Base-by-base conservation (phyloP, 2,329 filamentous ascomycete genomes). In the Verticillium longisporum region DNA sequence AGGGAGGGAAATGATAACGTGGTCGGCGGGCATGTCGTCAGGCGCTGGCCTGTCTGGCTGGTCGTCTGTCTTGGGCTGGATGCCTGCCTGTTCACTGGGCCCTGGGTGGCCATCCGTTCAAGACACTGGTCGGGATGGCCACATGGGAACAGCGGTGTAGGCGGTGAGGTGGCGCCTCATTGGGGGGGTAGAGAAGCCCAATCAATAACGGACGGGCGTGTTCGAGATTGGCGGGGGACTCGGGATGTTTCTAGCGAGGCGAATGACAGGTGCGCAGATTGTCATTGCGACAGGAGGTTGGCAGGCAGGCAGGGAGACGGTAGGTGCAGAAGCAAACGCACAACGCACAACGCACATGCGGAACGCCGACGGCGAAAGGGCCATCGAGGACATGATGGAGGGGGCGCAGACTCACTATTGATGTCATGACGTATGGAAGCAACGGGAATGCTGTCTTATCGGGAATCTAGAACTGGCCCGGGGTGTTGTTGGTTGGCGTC, bases 361-460 rank as follows among this genome's bases (percentile, higher is more conserved):
- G 56, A 54, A 57, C 32, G 38, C 55, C 34, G 56, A 33, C 32
- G 34, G 32, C 50, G 60, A 34, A 36, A 37, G n/a, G 53, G n/a
- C 41, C 18, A 56, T 36, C 33, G 57, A 38, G 57, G 38, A 31
- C 26, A 60, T 61, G 54, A 55, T 21, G 54, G 50, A 61, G n/a
- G 55, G 34, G 4, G 11, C 10, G 58, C 58, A 57, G 60, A 70
- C 70, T 70, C 61, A 72, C 70, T 64, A 72, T 72, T 61, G 69
- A 72, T 68, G 70, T 71, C 70, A 72, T 72, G 69, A 66, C 64
- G 60, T 66, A 64, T 63, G 57, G 26, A 11, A 32, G 15, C 5
- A 6, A 26, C n/a, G 41, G 41, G 13, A 14, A 10, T 18, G 41
- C 41, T 26, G 41, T 50, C 41, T 50, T 50, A 50, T 50, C 41